Conservation (phyloP, 495 filamentous ascomycete genomes). For the Tuber brumale region DNA sequence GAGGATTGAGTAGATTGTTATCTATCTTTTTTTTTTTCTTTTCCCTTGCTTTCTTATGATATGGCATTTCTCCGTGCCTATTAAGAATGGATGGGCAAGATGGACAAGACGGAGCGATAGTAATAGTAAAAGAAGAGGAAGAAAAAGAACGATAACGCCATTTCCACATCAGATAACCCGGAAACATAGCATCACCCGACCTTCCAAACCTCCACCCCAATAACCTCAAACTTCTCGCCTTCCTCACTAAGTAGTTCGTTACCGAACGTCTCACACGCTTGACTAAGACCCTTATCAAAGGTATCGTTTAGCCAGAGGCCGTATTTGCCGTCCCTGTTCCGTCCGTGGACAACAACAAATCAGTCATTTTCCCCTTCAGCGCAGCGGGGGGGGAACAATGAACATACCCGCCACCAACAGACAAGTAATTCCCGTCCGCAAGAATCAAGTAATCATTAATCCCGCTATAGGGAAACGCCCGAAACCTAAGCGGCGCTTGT, state of each 20-base stretch:
- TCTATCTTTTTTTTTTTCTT: neutral
- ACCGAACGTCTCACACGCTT: constrained; percentile 78
- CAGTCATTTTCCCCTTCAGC: neutral
- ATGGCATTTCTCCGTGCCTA: neutral
- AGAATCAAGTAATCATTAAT: constrained; percentile 95
- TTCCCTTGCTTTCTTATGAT: neutral
- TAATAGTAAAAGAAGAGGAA: neutral
- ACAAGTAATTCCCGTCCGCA: constrained; percentile 79
- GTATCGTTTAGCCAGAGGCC: constrained; percentile 87
- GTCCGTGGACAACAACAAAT: neutral
- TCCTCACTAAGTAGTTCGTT: constrained; percentile 88
- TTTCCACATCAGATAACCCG: neutral
- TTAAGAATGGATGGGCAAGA: neutral
- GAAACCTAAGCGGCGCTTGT: constrained; percentile 61
- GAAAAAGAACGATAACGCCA: neutral
- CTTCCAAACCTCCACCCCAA: constrained; percentile 91
- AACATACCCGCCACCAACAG: constrained; percentile 70
- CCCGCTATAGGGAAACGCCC: constrained; percentile 92
- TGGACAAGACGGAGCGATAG: neutral
- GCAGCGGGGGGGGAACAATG: neutral
- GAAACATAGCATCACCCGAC: constrained; percentile 48
- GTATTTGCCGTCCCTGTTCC: constrained; percentile 69
- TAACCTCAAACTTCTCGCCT: constrained; percentile 82
- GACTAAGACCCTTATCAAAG: constrained; percentile 79
- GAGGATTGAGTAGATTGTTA: neutral